Evolutionary conservation across 2,329 filamentous ascomycete species (phyloP), one percentile per base, ranked within the genome.

Genomic region (Coniochaeta ligniaria): DNA sequence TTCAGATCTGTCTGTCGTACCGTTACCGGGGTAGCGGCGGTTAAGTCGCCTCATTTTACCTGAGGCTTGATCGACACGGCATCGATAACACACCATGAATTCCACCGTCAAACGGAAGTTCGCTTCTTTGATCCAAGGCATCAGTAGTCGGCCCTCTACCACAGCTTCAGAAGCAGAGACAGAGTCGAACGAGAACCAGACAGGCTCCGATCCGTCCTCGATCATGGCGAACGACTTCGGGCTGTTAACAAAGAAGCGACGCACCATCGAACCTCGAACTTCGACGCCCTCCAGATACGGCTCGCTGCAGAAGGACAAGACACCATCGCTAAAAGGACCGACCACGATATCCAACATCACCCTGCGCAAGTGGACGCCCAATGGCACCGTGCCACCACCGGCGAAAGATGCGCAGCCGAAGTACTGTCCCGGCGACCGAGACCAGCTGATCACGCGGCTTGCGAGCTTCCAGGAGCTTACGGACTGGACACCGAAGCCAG

Each of bases 401-500:
- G 63, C 20, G 41, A 61, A 67, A 60, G 56, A 64, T 38, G 62
- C 66, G 45, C 71, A 68, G 43, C 86, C 90, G 1, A 91, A 89
- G 68, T 98, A 95, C 76, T 90, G 90, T 59, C 94, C 95, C 0
- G 90, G 88, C 76, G 93, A 95, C 72, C 89, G 95, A 59, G 85
- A 87, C 43, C 86, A 91, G 66, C 92, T 98, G 63, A 80, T 98
- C 12, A 85, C 83, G 67, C 81, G 95, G 26, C 80, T 99, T 31
- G 89, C 89, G 62, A 96, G 92, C 0, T 99, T 96, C 71, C 90
- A 94, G 70, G 92, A 94, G 66, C 87, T 98, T 56, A 95, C 92
- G 59, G 85, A 90, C 71, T 99, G 94, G 94, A 89, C 90, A n/a
- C 90, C 91, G 0, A 98, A 98, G 72, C 93, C 95, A 0, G 85